These are phyloP conservation scores for Alternaria longipes DNA, from an alignment of 2,329 filamentous ascomycete genomes.

Conservation along the genomic window DNA sequence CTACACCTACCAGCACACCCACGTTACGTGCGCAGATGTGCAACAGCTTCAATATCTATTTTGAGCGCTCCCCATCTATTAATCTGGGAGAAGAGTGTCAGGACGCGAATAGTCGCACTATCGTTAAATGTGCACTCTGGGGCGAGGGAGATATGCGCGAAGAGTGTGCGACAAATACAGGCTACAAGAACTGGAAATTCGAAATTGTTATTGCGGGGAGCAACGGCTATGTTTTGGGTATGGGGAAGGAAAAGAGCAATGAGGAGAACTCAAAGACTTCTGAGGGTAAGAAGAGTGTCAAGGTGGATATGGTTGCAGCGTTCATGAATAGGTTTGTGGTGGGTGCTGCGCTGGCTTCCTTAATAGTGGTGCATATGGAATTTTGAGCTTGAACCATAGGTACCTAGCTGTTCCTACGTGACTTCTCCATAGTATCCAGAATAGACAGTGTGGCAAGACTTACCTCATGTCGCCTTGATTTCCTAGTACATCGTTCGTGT, in stretches of 20 bases:
- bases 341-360: neutral
- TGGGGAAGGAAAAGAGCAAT: neutral
- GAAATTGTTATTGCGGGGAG: conserved; percentile 10
- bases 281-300: neutral
- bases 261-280: neutral
- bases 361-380: neutral
- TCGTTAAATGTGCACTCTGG: conserved; percentile 18
- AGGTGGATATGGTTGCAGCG: neutral
- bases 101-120: conserved; percentile 4
- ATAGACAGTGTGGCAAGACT: neutral
- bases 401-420: neutral
- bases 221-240: conserved; percentile 11
- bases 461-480: too few species aligned
- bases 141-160: neutral
- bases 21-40: neutral
- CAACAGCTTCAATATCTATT: conserved; percentile 16
- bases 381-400: neutral
- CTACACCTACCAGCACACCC: too few species aligned
- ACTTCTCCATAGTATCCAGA: neutral
- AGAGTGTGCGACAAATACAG: neutral
- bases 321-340: neutral
- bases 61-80: conserved; percentile 10
- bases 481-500: too few species aligned
- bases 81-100: conserved; percentile 1
- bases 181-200: conserved; percentile 14